These are phyloP conservation scores for Starmerella asiatica DNA, from an alignment of 805 yeast species.

Conservation along the genomic window DNA sequence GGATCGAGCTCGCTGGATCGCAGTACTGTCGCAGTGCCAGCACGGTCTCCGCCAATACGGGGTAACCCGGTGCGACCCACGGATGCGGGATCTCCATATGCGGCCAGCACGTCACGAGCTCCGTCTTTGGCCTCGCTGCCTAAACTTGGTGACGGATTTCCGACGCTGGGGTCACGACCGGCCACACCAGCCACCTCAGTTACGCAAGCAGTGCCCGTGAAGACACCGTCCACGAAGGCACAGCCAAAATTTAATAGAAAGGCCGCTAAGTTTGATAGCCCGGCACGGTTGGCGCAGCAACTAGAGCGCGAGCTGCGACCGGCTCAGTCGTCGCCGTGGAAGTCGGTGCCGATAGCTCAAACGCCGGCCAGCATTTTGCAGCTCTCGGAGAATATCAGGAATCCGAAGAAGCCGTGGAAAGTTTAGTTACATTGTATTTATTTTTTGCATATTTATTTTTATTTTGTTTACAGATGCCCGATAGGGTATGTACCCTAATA, in stretches of 20 bases:
- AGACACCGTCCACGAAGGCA: conserved; percentile 2
- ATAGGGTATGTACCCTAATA: no score
- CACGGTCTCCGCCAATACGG: no score
- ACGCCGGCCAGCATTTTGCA: conserved; percentile 11
- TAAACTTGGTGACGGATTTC: conserved; percentile 4
- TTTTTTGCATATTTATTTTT: not conserved
- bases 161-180: conserved; percentile 7
- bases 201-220: conserved; percentile 1
- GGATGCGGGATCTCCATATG: no score
- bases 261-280: conserved; percentile 10
- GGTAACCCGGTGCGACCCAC: no score
- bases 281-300: conserved; percentile 7
- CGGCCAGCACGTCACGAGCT: not conserved
- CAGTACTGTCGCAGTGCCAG: no score
- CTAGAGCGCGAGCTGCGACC: conserved; percentile 1
- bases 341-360: conserved; percentile 7
- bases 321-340: conserved; percentile 14
- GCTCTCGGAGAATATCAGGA: conserved; percentile 5
- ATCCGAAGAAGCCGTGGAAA: not conserved
- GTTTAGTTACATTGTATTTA: not conserved
- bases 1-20: not conserved
- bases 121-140: not conserved
- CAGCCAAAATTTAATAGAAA: conserved; percentile 9
- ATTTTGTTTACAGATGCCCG: not conserved
- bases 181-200: no score